Base-by-base conservation (phyloP, 331 rosid species). In the Quercus phellos region DNA sequence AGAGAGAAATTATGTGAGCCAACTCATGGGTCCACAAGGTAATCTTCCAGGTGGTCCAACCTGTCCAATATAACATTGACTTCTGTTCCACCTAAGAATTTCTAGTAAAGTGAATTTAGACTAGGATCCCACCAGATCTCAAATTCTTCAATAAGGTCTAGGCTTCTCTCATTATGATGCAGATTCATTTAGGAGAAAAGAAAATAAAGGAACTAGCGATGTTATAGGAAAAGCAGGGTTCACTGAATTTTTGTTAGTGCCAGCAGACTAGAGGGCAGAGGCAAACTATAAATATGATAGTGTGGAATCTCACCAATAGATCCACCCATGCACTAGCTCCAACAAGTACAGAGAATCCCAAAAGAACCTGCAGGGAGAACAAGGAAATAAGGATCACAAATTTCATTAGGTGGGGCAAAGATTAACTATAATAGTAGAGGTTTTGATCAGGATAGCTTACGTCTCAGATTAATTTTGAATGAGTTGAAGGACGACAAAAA, bases 291-390 rank as follows among this genome's bases (percentile, higher is more conserved):
- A 56, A 70, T 29, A 9, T 74, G 66, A 80, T 55, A 43, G 69
- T 42, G 51, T 71, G 51, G 59, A 64, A 75, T 74, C 53, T 59
- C 46, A 94, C 99, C 99, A 94, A 83, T 68, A 94, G 83, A 86
- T 94, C 99, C 77, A 94, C 99, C 94, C 98, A 94, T 30, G 98
- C 96, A 77, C 99, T 92, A 43, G 99, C 97, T 74, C 99, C 99
- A 50, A 94, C 99, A 69, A 94, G 93, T 24, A 94, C 86, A 55
- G 99, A 94, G 86, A 94, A 92, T 51, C 98, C 97, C 80, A 94
- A 77, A 72, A 94, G 99, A 87, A 94, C 97, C 99, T 92, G 83
- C 53, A 76, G 38, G 70, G 74, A 71, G n/a, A 55, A 78, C 11
- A 26, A 78, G 10, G 10, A 17, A 77, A 54, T 6, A 55, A 46